These are phyloP conservation scores for Solanum ahanhuiri DNA, from an alignment of 257 asterid species.

Conservation along the genomic window DNA sequence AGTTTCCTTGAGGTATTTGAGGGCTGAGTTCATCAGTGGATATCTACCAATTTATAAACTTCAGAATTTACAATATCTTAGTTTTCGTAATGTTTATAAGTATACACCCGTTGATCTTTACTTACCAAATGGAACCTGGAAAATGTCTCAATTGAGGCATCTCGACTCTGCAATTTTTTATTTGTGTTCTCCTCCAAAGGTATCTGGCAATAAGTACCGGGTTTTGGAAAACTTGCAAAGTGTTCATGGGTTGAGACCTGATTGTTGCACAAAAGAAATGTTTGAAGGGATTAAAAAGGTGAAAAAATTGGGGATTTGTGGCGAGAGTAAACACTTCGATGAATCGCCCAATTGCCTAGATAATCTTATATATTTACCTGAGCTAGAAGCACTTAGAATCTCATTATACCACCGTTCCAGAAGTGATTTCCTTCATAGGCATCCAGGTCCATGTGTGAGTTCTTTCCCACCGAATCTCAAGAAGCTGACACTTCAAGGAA, in stretches of 20 bases:
- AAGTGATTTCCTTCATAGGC: too few species aligned
- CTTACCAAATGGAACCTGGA: too few species aligned
- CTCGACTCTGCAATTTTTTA: neutral
- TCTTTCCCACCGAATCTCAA: neutral
- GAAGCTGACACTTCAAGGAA: neutral
- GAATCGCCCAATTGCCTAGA: neutral
- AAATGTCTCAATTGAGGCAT: too few species aligned
- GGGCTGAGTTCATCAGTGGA: accelerated
- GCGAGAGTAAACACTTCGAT: accelerated
- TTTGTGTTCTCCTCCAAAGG: neutral
- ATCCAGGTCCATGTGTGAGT: neutral
- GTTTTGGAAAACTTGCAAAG: neutral
- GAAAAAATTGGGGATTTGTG: neutral
- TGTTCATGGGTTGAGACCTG: neutral
- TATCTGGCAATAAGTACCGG: too few species aligned
- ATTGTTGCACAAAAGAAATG: neutral
- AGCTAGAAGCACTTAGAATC: neutral
- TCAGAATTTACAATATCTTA: neutral
- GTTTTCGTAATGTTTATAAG: too few species aligned
- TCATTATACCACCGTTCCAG: too few species aligned
- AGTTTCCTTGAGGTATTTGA: neutral
- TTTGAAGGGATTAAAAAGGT: neutral
- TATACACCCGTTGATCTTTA: too few species aligned
- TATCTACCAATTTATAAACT: too few species aligned
- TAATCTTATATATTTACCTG: neutral